Evolutionary conservation across 1,284 basidiomycete species (phyloP).

Genomic region (Ustanciosporium gigantosporum): DNA sequence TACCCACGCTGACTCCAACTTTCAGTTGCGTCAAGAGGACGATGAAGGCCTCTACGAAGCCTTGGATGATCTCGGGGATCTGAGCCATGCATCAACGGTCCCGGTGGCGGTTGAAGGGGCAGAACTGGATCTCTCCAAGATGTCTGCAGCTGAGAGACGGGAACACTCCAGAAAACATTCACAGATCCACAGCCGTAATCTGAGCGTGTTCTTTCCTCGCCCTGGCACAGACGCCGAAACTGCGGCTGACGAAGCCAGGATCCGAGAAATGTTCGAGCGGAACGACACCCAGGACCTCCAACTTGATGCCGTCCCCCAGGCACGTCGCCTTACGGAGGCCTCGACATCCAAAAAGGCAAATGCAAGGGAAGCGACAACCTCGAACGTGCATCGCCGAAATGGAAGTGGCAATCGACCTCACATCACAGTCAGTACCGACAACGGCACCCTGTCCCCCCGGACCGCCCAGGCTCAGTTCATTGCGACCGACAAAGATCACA

Average conservation of each 20-base stretch:
- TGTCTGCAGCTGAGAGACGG: constrained; percentile 49
- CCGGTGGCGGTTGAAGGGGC: not conserved
- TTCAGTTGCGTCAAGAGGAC: constrained; percentile 7
- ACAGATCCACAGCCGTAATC: constrained; percentile 51
- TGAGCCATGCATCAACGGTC: constrained; percentile 3
- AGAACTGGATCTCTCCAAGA: constrained; percentile 22
- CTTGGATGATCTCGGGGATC: constrained; percentile 31
- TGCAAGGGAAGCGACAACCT: not conserved
- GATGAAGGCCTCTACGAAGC: constrained; percentile 30
- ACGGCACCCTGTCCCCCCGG: constrained; percentile 27
- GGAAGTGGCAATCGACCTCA: constrained; percentile 36
- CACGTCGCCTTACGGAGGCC: not conserved
- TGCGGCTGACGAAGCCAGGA: constrained; percentile 35
- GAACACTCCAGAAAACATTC: constrained; percentile 56
- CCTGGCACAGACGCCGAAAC: constrained; percentile 55
- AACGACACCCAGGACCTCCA: not conserved
- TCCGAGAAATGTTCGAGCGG: constrained; percentile 20
- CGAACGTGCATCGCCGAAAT: constrained; percentile 18
- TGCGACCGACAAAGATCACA: not conserved
- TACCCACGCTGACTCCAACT: no score
- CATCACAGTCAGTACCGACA: constrained; percentile 40
- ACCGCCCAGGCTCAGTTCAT: constrained; percentile 3
- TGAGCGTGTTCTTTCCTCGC: constrained; percentile 57
- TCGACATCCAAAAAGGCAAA: not conserved
- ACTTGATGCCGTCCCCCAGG: no score